Base-by-base conservation (phyloP, 1,139 yeast species). In the Debaryomyces fabryi region DNA sequence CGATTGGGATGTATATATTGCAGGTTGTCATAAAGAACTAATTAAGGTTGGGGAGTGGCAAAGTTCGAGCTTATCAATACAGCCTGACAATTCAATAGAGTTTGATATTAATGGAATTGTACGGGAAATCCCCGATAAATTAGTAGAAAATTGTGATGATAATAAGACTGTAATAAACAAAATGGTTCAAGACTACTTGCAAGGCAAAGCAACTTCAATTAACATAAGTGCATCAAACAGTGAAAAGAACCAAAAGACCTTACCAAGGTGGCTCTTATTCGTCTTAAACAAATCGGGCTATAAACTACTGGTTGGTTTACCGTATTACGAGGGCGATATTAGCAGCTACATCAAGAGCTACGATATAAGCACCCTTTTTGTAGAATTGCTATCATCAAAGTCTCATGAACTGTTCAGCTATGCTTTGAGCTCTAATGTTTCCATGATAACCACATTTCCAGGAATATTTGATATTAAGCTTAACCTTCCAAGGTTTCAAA, bases 231-330 rank as follows among this genome's bases (percentile, higher is more conserved):
- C 68, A 2, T 49, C 60, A 27, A 44, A 55, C 20, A 10, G 39
- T 7, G 64, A 61, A 49, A 40, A 40, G 6, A 46, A 48, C 9
- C 42, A 45, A 2, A 25, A 42, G 5, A 41, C 23, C 16, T 49
- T 66, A 23, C 70, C 71, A 0, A 47, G 46, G n/a, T 69, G 74
- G 74, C 50, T 69, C 34, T 52, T 53, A 42, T 54, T 59, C 27
- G 46, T 63, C 1, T 52, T 67, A 9, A 58, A 52, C 8, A 50
- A 55, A 37, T 42, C 54, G 20, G 45, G 49, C 12, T 55, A 51
- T 42, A 57, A 52, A 18, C 37, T 58, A n/a, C 33, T 21, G 20
- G 21, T 37, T 18, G 13, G 30, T 2, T 27, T 50, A 8, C 46
- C 53, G 8, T 18, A 18, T 16, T 6, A 21, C 27, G 20, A 30